These are phyloP conservation scores for Wickerhamomyces kurtzmanii DNA, from an alignment of 805 yeast genomes.

Conservation along the genomic window DNA sequence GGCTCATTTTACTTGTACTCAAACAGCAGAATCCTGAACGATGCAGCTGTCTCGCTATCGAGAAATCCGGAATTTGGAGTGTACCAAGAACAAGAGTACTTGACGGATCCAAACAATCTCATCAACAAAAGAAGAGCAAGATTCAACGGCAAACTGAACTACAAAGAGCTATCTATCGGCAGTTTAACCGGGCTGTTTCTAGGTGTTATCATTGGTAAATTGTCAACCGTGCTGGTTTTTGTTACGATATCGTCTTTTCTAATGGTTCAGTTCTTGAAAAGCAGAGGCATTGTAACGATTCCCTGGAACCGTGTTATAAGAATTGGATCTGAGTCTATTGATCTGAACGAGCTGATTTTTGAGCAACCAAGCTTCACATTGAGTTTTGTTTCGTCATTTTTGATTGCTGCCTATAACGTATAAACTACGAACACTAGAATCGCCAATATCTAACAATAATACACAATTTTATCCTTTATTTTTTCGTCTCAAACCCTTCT, in stretches of 20 bases:
- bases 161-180: slow-evolving; percentile 51
- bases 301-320: slow-evolving; percentile 26
- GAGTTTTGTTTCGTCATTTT: slow-evolving; percentile 42
- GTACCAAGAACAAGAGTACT: slow-evolving; percentile 8
- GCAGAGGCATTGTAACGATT: slow-evolving; percentile 41
- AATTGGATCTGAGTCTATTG: slow-evolving; percentile 29
- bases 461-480: too few species aligned
- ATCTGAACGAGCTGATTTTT: slow-evolving; percentile 40
- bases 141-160: slow-evolving; percentile 38
- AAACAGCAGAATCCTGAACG: slow-evolving; percentile 15
- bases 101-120: neutral
- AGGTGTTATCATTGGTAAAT: slow-evolving; percentile 50
- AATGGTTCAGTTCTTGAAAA: slow-evolving; percentile 38
- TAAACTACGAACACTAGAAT: too few species aligned
- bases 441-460: too few species aligned
- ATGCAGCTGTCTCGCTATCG: slow-evolving; percentile 8
- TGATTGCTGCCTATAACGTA: slow-evolving; percentile 49
- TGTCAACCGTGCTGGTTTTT: slow-evolving; percentile 42
- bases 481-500: too few species aligned
- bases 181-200: slow-evolving; percentile 46
- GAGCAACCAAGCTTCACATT: slow-evolving; percentile 53
- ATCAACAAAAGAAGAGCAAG: slow-evolving; percentile 10
- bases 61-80: slow-evolving; percentile 11
- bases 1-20: slow-evolving; percentile 8
- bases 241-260: slow-evolving; percentile 35